Evolutionary conservation across 352 stramenopile species (phyloP).

Genomic region (Phytophthora cactorum): DNA sequence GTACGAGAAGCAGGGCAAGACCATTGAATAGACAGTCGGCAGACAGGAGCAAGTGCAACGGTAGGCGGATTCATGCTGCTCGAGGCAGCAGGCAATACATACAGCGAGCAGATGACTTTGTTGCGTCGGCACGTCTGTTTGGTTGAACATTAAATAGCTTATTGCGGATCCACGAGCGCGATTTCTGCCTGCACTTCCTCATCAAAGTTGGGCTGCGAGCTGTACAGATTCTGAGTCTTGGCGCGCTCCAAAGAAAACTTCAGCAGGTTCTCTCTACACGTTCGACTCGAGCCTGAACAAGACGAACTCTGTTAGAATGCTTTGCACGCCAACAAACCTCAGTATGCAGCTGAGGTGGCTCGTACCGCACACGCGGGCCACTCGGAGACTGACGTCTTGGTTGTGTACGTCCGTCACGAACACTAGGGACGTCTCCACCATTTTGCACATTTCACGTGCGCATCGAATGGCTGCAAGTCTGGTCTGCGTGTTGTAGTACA

Average conservation of each 20-base stretch:
- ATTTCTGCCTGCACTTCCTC: constrained; percentile 60
- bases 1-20: constrained; percentile 84
- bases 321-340: neutral
- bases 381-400: constrained; percentile 68
- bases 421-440: constrained; percentile 77
- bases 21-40: constrained; percentile 68
- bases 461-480: constrained; percentile 65
- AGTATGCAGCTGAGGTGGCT: constrained; percentile 5
- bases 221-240: constrained; percentile 47
- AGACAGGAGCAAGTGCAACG: constrained; percentile 9
- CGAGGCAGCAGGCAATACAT: constrained; percentile 23
- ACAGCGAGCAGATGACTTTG: constrained; percentile 15
- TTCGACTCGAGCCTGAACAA: constrained; percentile 55
- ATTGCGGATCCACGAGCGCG: constrained; percentile 56
- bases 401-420: constrained; percentile 69
- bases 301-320: neutral
- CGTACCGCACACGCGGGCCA: constrained; percentile 75
- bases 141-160: constrained; percentile 36
- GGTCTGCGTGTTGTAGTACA: constrained; percentile 71
- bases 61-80: constrained; percentile 21
- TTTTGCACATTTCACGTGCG: constrained; percentile 69
- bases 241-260: constrained; percentile 58
- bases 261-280: constrained; percentile 57
- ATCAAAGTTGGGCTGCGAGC: constrained; percentile 46
- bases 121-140: constrained; percentile 5